A percentile compares a stretch with the other conserved stretches of the same genome.
phyloP scores from a whole-genome alignment of 1,284 basidiomycete genomes.

The Volvariella surrecta region DNA sequence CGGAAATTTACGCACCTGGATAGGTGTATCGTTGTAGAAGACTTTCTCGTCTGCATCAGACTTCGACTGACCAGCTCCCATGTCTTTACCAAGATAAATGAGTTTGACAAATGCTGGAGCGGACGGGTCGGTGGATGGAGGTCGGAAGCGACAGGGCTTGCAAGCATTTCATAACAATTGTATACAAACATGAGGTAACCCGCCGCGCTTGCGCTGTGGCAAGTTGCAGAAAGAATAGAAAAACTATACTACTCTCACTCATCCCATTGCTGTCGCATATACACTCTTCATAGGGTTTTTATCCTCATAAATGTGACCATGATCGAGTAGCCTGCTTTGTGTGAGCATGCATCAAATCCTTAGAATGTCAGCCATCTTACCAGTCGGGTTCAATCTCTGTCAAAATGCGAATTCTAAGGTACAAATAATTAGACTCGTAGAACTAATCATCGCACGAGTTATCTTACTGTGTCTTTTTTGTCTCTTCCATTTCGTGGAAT shows the following conservation, averaged over 20 bases:
- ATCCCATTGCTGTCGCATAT: too few species aligned
- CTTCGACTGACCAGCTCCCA: slow-evolving; percentile 65
- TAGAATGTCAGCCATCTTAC: slow-evolving; percentile 15
- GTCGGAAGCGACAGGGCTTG: too few species aligned
- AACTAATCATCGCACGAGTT: background rate
- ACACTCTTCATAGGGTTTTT: background rate
- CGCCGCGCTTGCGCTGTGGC: too few species aligned
- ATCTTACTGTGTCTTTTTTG: slow-evolving; percentile 80
- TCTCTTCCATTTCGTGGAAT: slow-evolving; percentile 94
- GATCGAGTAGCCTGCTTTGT: slow-evolving; percentile 25
- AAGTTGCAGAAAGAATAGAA: too few species aligned
- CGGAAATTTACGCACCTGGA: slow-evolving; percentile 43
- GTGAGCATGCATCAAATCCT: slow-evolving; percentile 1
- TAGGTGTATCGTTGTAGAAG: slow-evolving; percentile 52
- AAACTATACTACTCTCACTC: too few species aligned
- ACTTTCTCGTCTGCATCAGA: slow-evolving; percentile 45
- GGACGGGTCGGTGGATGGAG: too few species aligned
- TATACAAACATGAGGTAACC: too few species aligned
- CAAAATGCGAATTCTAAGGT: slow-evolving; percentile 31
- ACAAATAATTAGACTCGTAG: slow-evolving; percentile 4
- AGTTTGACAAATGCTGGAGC: too few species aligned
- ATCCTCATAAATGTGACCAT: slow-evolving; percentile 26
- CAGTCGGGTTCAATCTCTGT: slow-evolving; percentile 40
- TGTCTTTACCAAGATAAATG: too few species aligned
- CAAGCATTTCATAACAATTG: too few species aligned